Evolutionary conservation across 768 basidiomycete genomes (phyloP), one percentile per base, ranked within the genome.

Genomic region (Amyloporia xantha): DNA sequence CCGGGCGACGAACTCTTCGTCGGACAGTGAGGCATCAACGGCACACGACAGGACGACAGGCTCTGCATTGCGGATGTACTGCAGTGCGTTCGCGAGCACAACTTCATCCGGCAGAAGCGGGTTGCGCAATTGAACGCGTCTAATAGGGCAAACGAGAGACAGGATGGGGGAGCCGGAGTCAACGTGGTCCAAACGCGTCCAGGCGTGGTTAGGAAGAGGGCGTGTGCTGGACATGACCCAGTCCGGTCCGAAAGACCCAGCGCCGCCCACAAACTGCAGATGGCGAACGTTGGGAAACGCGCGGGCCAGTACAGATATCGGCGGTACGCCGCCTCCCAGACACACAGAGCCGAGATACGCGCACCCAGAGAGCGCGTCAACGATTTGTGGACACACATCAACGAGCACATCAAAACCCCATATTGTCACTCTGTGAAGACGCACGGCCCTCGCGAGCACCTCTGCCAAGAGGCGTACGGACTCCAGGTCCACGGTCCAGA

Each of bases 351-450:
- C 36, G 17, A 58, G 54, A 5, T 48, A 48, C 1, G 49, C 27
- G 47, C 51, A 51, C 47, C 47, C 48, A 3, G 38, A 35, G 20
- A 41, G 20, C 35, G 43, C 51, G 33, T 21, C 39, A 11, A 37
- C 48, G 36, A 55, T 50, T 43, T 21, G 40, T n/a, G 56, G 56
- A 37, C 35, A 44, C 13, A 48, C 56, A 20, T 44, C 30, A 30
- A 58, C 52, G 33, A 58, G 51, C 5, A 46, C 49, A 36, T 52
- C 54, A 12, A 51, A 43, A 26, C 54, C 54, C 56, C 56, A 58
- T 3, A 54, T 37, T 4, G 54, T 58, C 42, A 54, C 46, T 37
- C 41, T 40, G 36, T 53, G 53, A 3, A 58, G 54, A 28, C 46
- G 39, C 33, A 27, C 46, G 9, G 56, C 56, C 2, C 47, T 48